Conservation (phyloP, 2,329 filamentous ascomycete genomes). For the Hymenoscyphus occultus region DNA sequence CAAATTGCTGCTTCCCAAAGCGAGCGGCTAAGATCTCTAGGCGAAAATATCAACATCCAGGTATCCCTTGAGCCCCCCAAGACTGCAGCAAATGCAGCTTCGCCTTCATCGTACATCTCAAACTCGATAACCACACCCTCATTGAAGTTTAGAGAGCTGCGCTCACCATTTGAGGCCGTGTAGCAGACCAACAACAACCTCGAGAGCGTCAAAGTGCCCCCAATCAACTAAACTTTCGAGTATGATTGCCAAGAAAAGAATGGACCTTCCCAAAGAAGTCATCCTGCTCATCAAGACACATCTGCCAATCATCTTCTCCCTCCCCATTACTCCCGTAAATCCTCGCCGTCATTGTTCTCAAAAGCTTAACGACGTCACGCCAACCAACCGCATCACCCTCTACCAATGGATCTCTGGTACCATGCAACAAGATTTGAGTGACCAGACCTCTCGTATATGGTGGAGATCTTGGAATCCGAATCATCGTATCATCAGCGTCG, state of each 20-base stretch:
- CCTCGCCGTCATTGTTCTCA: no score
- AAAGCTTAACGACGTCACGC: no score
- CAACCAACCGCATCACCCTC: background rate
- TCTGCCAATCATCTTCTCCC: no score
- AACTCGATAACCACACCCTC: slow-evolving; percentile 48
- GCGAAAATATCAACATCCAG: no score
- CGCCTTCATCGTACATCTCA: slow-evolving; percentile 48
- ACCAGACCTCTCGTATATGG: background rate
- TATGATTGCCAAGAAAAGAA: no score
- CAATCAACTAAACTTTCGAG: no score
- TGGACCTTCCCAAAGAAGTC: no score
- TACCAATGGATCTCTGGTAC: background rate
- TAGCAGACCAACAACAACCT: slow-evolving; percentile 10
- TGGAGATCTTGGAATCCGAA: background rate
- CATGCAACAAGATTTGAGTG: background rate
- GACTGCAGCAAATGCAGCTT: slow-evolving; percentile 48
- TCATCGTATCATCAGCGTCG: background rate
- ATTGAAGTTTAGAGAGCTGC: slow-evolving; percentile 30
- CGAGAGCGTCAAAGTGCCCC: no score
- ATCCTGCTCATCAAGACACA: no score
- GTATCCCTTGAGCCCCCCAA: background rate
- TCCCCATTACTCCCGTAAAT: no score
- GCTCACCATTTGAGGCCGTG: slow-evolving; percentile 27
- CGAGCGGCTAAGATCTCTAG: no score
- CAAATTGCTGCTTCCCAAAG: no score